Conservation (phyloP, 75 land plant species). For the Sequoiadendron giganteum region DNA sequence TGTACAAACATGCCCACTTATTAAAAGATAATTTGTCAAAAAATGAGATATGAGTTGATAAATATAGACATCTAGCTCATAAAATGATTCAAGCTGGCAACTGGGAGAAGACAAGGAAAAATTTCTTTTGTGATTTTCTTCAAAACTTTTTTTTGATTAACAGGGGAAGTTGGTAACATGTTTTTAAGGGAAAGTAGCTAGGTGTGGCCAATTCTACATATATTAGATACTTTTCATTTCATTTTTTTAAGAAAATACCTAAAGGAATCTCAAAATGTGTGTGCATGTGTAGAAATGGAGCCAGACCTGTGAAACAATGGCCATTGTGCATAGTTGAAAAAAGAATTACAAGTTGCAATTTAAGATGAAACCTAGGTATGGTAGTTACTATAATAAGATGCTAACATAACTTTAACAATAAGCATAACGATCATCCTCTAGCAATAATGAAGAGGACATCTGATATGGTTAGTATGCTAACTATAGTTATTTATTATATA, state of each 20-base stretch:
- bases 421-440: not conserved
- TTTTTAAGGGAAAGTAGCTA: not conserved
- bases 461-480: too few relatives aligned
- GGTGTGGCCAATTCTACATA: not conserved
- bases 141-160: not conserved
- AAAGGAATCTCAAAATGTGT: not conserved
- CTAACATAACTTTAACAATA: not conserved
- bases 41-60: not conserved
- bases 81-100: not conserved
- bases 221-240: not conserved
- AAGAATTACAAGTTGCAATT: not conserved
- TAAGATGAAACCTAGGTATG: not conserved
- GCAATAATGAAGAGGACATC: not conserved
- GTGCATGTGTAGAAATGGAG: not conserved
- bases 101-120: not conserved
- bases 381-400: not conserved
- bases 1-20: not conserved
- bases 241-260: not conserved
- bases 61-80: not conserved
- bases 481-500: not conserved
- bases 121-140: not conserved
- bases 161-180: not conserved
- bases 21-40: not conserved
- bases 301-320: not conserved
- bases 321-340: too few relatives aligned